Evolutionary conservation across 257 asterid genomes (phyloP).

Genomic region (Solanum habrochaites): DNA sequence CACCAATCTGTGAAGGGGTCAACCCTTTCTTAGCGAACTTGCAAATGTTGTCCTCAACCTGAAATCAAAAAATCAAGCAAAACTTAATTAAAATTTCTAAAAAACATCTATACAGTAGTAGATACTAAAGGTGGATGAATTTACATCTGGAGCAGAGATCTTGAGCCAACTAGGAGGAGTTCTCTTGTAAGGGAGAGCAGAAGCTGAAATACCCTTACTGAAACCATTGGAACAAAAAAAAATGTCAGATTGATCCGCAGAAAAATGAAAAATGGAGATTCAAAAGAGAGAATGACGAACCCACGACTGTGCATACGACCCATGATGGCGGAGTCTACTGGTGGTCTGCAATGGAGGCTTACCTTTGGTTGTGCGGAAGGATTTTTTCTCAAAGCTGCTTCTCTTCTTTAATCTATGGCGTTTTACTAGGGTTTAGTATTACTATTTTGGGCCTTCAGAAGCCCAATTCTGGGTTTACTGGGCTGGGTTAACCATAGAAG

Average conservation of each 20-base stretch:
- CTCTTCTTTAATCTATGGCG: not conserved
- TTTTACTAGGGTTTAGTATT: constrained; percentile 19
- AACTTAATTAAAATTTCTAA: not conserved
- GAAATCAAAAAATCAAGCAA: not conserved
- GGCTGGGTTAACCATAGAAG: not conserved
- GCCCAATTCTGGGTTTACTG: not conserved
- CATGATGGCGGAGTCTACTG: constrained; percentile 32
- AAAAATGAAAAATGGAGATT: not conserved
- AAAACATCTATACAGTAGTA: not conserved
- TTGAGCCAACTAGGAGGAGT: constrained; percentile 85
- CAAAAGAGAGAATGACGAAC: constrained; percentile 9
- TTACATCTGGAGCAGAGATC: constrained; percentile 56
- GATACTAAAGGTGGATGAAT: not conserved
- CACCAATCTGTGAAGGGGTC: constrained; percentile 85
- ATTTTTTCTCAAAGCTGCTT: not conserved
- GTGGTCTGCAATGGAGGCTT: not conserved
- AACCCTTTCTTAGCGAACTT: constrained; percentile 68
- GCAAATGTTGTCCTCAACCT: constrained; percentile 75
- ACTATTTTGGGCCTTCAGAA: not conserved
- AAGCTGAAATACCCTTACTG: constrained; percentile 86
- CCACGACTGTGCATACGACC: constrained; percentile 95
- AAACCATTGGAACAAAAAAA: not conserved
- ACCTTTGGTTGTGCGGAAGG: not conserved
- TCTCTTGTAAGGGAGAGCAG: constrained; percentile 79
- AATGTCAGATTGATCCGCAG: not conserved